Evolutionary conservation across 768 basidiomycete genomes (phyloP).

Genomic region (Suillus brevipes): DNA sequence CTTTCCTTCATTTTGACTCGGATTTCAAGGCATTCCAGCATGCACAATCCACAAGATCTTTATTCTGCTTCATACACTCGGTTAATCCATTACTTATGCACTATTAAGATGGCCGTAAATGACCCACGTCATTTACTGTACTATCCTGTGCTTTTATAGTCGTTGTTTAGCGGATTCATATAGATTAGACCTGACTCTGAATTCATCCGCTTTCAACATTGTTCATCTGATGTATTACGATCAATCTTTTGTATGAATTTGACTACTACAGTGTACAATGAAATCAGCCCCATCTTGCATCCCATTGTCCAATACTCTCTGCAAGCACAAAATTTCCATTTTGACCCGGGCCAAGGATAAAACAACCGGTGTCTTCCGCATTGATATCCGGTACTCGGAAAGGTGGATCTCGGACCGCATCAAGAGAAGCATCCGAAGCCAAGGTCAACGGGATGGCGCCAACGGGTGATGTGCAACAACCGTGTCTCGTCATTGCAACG

Average conservation of each 20-base stretch:
- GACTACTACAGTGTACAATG: not conserved
- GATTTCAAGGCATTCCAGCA: slow-evolving; percentile 13
- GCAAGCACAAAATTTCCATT: slow-evolving; percentile 41
- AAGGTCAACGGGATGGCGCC: slow-evolving; percentile 44
- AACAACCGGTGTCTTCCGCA: slow-evolving; percentile 54
- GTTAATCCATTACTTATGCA: slow-evolving; percentile 39
- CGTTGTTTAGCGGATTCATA: slow-evolving; percentile 28
- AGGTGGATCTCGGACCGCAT: slow-evolving; percentile 28
- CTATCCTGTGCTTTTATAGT: slow-evolving; percentile 35
- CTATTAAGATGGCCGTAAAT: slow-evolving; percentile 31
- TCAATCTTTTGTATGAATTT: not conserved
- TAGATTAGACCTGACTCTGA: slow-evolving; percentile 32
- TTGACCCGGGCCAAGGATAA: slow-evolving; percentile 36
- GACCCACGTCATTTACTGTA: slow-evolving; percentile 30
- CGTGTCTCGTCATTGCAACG: slow-evolving; percentile 46
- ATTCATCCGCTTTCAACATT: slow-evolving; percentile 41
- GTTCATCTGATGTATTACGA: slow-evolving; percentile 20
- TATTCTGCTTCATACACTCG: slow-evolving; percentile 21
- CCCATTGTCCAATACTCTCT: slow-evolving; percentile 46
- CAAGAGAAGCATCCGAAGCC: slow-evolving; percentile 12
- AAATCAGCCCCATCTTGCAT: slow-evolving; percentile 41
- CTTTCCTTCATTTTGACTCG: slow-evolving; percentile 15
- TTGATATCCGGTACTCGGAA: slow-evolving; percentile 45
- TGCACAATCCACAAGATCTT: slow-evolving; percentile 24
- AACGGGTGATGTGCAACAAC: slow-evolving; percentile 47